Base-by-base conservation (phyloP, 2,329 filamentous ascomycete species). In the Xylariaceae sp. region DNA sequence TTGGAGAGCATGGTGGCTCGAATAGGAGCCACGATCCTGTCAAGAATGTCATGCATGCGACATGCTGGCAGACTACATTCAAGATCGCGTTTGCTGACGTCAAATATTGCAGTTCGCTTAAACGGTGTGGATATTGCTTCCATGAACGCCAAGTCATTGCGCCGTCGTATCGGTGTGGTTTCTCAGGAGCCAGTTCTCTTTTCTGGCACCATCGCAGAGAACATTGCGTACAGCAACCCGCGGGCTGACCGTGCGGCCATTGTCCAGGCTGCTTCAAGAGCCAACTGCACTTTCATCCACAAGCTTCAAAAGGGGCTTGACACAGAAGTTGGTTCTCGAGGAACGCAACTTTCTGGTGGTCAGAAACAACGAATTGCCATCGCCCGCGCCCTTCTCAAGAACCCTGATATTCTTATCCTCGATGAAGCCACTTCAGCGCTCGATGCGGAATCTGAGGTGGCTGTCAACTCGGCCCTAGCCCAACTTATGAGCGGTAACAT, bases 301-400 rank as follows among this genome's bases (percentile, higher is more conserved):
- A 94, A 99, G 73, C 95, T 99, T 67, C 94, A 94, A 34, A 92
- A 97, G 59, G 94, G 94, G 3, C 82, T 99, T 5, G 93, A 99
- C 71, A 99, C 94, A 0, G 89, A 89, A 64, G 94, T 96, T 35
- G 95, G 95, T 56, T 89, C 93, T 13, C 84, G 94, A 65, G 94
- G 94, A 39, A 92, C 93, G 1, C 93, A 97, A 74, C 82, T 99
- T 0, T 97, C 92, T 7, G 94, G 94, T 55, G 94, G 94, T 0
- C 94, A 99, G 75, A 97, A 97, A 77, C 94, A 99, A 74, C 88
- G 94, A 64, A 97, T 99, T 68, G 94, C 94, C 44, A 99, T 99
- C 73, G 94, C 94, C 4, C 86, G 95, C 57, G 94, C 94, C 10
- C 81, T 99, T 34, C 86, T 99, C 67, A 97, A 97, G 75, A 85